These are phyloP conservation scores for Colletotrichum orchidophilum DNA, from an alignment of 2,329 filamentous ascomycete genomes.

Conservation along the genomic window DNA sequence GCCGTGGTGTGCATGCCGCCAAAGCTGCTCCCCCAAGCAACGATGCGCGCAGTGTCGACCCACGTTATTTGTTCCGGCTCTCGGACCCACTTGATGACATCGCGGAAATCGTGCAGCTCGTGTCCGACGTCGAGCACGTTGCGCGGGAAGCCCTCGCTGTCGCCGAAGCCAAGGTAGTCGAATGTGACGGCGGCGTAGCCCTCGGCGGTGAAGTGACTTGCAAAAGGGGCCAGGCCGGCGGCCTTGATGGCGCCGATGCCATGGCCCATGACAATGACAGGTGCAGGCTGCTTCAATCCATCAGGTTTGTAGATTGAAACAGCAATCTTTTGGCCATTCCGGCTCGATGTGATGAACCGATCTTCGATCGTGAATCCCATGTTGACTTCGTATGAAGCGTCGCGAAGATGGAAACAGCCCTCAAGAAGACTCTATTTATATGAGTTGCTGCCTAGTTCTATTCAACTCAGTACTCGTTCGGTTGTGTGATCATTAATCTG, in stretches of 20 bases:
- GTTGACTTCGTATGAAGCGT: not conserved
- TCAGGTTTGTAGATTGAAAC: slow-evolving; percentile 28
- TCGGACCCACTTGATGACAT: slow-evolving; percentile 20
- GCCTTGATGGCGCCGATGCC: slow-evolving; percentile 28
- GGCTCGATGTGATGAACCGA: slow-evolving; percentile 13
- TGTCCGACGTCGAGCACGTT: slow-evolving; percentile 16
- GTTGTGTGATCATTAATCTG: not conserved
- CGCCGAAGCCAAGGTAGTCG: slow-evolving; percentile 26
- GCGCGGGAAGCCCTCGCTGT: slow-evolving; percentile 21
- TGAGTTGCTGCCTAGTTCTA: not conserved
- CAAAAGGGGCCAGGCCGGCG: slow-evolving; percentile 19
- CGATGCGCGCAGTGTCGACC: slow-evolving; percentile 14
- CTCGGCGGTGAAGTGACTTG: slow-evolving; percentile 17
- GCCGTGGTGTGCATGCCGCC: slow-evolving; percentile 27
- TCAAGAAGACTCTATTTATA: not conserved
- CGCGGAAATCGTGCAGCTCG: slow-evolving; percentile 23
- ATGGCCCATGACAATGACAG: slow-evolving; percentile 22
- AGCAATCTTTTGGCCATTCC: slow-evolving; percentile 8
- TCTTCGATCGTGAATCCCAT: slow-evolving; percentile 30
- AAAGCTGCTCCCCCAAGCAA: slow-evolving; percentile 28
- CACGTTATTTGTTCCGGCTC: slow-evolving; percentile 7
- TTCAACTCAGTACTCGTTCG: not conserved
- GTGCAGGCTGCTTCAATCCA: not conserved
- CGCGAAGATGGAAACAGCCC: not conserved
- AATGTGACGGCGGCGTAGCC: slow-evolving; percentile 23